Conservation (phyloP, 108 stramenopile genomes). For the Epithemia pelagica region DNA sequence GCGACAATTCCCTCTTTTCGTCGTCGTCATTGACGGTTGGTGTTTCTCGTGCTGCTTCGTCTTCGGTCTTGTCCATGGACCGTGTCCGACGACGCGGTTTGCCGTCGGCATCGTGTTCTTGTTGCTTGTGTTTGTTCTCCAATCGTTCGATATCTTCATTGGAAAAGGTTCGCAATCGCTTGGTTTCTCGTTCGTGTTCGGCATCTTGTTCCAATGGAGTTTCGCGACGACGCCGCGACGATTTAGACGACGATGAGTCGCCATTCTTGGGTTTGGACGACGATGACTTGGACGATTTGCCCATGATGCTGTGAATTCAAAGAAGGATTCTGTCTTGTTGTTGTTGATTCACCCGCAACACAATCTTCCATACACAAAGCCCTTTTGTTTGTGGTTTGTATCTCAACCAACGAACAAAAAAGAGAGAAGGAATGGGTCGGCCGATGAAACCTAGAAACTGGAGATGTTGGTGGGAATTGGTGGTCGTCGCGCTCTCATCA, state of each 20-base stretch:
- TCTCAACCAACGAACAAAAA: too few relatives aligned
- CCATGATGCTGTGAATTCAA: not conserved
- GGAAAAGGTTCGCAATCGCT: slow-evolving; percentile 74
- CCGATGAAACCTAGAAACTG: too few relatives aligned
- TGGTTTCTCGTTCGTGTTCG: slow-evolving; percentile 62
- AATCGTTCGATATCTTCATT: too few relatives aligned
- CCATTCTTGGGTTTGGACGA: not conserved
- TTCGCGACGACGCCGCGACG: not conserved
- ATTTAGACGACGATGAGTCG: not conserved
- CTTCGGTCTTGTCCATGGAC: slow-evolving; percentile 81
- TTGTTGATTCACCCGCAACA: too few relatives aligned
- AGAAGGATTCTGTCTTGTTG: not conserved
- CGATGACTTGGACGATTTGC: not conserved
- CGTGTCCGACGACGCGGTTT: slow-evolving; percentile 53
- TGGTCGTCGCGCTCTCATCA: too few relatives aligned
- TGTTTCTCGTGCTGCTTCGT: slow-evolving; percentile 51
- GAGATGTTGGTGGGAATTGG: too few relatives aligned
- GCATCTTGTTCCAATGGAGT: slow-evolving; percentile 27
- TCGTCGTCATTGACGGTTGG: slow-evolving; percentile 79
- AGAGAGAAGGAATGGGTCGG: too few relatives aligned
- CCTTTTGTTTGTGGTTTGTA: too few relatives aligned
- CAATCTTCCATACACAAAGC: too few relatives aligned
- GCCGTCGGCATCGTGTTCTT: slow-evolving; percentile 17
- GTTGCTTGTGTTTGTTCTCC: too few relatives aligned
- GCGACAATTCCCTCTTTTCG: slow-evolving; percentile 24